phyloP scores from a whole-genome alignment of 208 protist species.

The Crithidia bombi region DNA sequence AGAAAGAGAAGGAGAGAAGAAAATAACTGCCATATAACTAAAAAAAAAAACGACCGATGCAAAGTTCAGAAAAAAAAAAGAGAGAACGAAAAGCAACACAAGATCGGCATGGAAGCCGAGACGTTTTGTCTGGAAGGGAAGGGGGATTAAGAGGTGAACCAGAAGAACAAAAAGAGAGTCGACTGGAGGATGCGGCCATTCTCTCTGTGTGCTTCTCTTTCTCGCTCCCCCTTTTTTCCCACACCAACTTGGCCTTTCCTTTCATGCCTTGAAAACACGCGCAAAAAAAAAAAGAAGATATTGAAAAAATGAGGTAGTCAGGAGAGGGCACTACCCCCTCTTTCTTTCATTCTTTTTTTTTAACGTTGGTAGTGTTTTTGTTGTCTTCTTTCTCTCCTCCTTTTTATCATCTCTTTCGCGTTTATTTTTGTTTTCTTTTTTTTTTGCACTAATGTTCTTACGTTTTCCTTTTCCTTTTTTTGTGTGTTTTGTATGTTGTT shows the following conservation, averaged over 20 bases:
- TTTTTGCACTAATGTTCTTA: no score
- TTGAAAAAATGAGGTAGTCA: no score
- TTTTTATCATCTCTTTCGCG: neutral
- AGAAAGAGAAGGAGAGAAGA: no score
- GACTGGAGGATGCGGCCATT: neutral
- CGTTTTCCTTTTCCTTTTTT: no score
- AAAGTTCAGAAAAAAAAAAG: neutral
- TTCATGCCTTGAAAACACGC: neutral
- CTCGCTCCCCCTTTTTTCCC: neutral
- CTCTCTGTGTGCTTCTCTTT: neutral
- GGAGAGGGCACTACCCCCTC: no score
- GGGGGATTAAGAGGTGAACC: neutral
- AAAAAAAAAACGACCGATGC: constrained; percentile 2
- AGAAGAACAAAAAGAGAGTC: neutral
- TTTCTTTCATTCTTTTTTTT: constrained; percentile 6
- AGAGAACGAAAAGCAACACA: no score
- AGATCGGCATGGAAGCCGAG: no score
- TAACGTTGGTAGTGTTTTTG: neutral
- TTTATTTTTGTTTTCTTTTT: constrained; percentile 18
- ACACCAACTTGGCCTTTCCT: constrained; percentile 3
- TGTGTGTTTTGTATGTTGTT: no score
- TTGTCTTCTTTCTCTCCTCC: neutral
- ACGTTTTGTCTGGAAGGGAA: no score
- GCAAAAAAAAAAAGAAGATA: constrained; percentile 1
- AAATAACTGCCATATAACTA: neutral